Evolutionary conservation across 805 yeast genomes (phyloP).

Genomic region (Zygosaccharomyces bailii): DNA sequence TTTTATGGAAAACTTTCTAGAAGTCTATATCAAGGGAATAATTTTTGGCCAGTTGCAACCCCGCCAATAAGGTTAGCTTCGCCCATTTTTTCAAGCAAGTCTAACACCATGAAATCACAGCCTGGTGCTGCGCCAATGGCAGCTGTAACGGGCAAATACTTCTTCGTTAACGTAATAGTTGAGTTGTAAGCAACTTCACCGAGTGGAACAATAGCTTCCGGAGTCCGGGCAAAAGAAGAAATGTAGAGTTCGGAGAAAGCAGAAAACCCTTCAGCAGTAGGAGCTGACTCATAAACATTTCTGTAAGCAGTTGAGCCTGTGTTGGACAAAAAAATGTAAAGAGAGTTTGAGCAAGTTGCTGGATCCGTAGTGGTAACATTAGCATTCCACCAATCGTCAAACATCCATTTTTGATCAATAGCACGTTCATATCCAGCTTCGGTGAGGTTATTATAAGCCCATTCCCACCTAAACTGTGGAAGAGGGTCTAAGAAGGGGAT

Average conservation of each 20-base stretch:
- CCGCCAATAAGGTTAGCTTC: slow-evolving; percentile 2
- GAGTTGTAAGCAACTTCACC: slow-evolving; percentile 6
- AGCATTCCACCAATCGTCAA: slow-evolving; percentile 7
- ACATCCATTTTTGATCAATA: slow-evolving; percentile 4
- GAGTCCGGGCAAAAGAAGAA: slow-evolving; percentile 5
- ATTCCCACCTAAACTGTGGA: slow-evolving; percentile 5
- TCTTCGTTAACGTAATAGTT: slow-evolving; percentile 2
- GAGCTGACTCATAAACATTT: slow-evolving; percentile 3
- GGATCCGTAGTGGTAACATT: slow-evolving; percentile 4
- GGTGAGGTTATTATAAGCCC: slow-evolving; percentile 4
- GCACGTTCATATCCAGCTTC: slow-evolving; percentile 2
- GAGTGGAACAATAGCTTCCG: slow-evolving; percentile 6
- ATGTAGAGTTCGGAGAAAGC: slow-evolving; percentile 3
- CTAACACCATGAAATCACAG: slow-evolving; percentile 3
- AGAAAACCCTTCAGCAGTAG: slow-evolving; percentile 3
- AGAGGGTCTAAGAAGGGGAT: slow-evolving; percentile 3
- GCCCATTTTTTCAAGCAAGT: slow-evolving; percentile 2
- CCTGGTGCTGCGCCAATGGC: slow-evolving; percentile 6
- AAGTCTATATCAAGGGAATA: neutral
- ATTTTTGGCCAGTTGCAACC: slow-evolving; percentile 1
- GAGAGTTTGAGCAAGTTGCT: slow-evolving; percentile 4
- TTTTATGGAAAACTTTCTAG: neutral
- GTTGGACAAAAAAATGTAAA: slow-evolving; percentile 5
- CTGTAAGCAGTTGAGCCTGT: slow-evolving; percentile 6
- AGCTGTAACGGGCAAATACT: slow-evolving; percentile 5